phyloP scores from a whole-genome alignment of 2,329 filamentous ascomycete species.

The Zymoseptoria crescenta region DNA sequence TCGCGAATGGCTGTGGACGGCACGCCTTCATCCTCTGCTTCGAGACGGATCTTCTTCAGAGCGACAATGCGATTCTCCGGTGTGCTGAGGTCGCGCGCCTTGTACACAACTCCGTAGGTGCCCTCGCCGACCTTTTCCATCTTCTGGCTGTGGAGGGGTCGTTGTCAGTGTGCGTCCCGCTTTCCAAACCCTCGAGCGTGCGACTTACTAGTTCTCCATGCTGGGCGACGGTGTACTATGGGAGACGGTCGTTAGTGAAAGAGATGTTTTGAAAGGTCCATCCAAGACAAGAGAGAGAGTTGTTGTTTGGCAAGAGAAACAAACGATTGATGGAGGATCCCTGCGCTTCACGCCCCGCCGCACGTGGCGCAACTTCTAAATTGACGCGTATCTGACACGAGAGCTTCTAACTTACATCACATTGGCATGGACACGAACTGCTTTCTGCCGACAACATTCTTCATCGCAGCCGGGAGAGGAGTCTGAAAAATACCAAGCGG shows the following conservation, averaged over 20 bases:
- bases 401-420: neutral
- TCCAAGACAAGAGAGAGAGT: neutral
- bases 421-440: neutral
- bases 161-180: neutral
- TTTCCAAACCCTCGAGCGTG: conserved; percentile 31
- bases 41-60: conserved; percentile 89
- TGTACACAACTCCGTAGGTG: conserved; percentile 93
- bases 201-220: conserved; percentile 53
- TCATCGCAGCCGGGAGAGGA: too few relatives aligned
- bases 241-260: neutral
- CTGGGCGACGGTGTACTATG: neutral
- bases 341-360: neutral
- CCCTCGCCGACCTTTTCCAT: conserved; percentile 95
- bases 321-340: neutral
- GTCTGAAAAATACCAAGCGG: too few relatives aligned
- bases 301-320: neutral
- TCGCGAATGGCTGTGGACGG: conserved; percentile 89
- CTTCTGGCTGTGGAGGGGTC: conserved; percentile 65
- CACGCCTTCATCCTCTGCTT: conserved; percentile 90
- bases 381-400: neutral
- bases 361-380: neutral
- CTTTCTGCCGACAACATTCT: too few relatives aligned
- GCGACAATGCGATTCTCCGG: conserved; percentile 74
- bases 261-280: neutral
- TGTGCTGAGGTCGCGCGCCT: conserved; percentile 76